phyloP scores from a whole-genome alignment of 495 filamentous ascomycete genomes.

The Neurospora hispaniola region DNA sequence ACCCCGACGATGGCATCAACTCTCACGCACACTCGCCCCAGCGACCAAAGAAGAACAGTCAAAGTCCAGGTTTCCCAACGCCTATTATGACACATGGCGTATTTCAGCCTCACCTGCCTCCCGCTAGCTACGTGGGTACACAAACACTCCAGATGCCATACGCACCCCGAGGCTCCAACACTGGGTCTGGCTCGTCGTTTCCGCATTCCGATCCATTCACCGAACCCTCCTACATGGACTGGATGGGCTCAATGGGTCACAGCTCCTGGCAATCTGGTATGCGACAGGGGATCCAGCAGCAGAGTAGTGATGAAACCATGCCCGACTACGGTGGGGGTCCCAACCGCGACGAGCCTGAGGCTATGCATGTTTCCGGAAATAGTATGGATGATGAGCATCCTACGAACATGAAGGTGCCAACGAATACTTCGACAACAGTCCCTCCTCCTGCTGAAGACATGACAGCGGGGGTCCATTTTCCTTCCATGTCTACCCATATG shows the following conservation, averaged over 20 bases:
- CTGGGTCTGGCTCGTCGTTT: constrained; percentile 9
- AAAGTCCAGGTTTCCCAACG: constrained; percentile 6
- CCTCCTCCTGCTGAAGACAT: neutral
- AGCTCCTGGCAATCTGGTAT: constrained; percentile 2
- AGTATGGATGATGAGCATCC: constrained; percentile 23
- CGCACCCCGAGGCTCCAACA: constrained; percentile 11
- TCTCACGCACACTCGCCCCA: constrained; percentile 35
- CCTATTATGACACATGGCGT: neutral
- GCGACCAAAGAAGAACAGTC: neutral
- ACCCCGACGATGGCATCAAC: constrained; percentile 28
- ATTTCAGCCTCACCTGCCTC: constrained; percentile 10
- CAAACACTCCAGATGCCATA: constrained; percentile 6
- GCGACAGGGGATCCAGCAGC: constrained; percentile 15
- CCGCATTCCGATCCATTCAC: constrained; percentile 26
- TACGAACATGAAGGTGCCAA: constrained; percentile 25
- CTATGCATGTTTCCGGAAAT: constrained; percentile 22
- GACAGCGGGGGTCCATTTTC: constrained; percentile 1
- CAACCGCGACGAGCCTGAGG: neutral
- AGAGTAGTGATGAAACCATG: constrained; percentile 30
- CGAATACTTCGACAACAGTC: constrained; percentile 28
- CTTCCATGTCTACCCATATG: constrained; percentile 1
- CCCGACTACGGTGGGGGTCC: constrained; percentile 24
- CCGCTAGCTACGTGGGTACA: constrained; percentile 10
- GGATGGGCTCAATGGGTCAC: constrained; percentile 17
- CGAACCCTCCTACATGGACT: constrained; percentile 28